These are phyloP conservation scores for Coelastrella sp. DNA, from an alignment of 139 green algal species.

Conservation along the genomic window DNA sequence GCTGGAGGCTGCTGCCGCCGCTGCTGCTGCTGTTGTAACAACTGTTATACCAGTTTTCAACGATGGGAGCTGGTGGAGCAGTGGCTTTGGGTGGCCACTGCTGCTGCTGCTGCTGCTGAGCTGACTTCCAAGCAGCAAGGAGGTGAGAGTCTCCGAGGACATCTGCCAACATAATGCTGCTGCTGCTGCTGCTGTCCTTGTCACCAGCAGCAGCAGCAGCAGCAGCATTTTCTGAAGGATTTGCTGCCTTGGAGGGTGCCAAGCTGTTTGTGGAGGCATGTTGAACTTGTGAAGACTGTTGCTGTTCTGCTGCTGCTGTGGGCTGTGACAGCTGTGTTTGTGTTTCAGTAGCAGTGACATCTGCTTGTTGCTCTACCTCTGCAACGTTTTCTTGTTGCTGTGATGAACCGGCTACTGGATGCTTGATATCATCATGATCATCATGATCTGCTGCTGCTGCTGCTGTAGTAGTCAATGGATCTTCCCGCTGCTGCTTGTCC, in stretches of 20 bases:
- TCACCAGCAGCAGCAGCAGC: background rate
- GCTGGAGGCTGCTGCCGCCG: constrained; percentile 3
- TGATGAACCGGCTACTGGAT: background rate
- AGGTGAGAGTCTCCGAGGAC: background rate
- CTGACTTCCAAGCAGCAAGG: background rate
- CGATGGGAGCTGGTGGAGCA: constrained; percentile 17
- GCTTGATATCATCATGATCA: too few species aligned
- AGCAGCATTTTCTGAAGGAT: background rate
- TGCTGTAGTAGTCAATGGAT: background rate
- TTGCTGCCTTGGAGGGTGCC: background rate
- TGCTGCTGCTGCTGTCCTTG: constrained; percentile 23
- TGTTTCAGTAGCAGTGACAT: too few species aligned
- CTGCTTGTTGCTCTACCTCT: too few species aligned
- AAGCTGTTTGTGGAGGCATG: background rate
- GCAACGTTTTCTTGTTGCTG: too few species aligned
- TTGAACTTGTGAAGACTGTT: too few species aligned
- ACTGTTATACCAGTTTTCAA: constrained; percentile 21
- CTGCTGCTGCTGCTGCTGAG: constrained; percentile 13
- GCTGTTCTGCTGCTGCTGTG: background rate
- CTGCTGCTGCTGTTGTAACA: constrained; percentile 7
- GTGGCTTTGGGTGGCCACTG: background rate
- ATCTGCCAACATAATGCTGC: constrained; percentile 6
- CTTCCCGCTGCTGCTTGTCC: background rate
- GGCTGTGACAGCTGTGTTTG: too few species aligned
- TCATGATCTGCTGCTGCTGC: too few species aligned